Evolutionary conservation across 495 filamentous ascomycete genomes (phyloP), one percentile per base, ranked within the genome.

Genomic region (Entonaema liquescens): DNA sequence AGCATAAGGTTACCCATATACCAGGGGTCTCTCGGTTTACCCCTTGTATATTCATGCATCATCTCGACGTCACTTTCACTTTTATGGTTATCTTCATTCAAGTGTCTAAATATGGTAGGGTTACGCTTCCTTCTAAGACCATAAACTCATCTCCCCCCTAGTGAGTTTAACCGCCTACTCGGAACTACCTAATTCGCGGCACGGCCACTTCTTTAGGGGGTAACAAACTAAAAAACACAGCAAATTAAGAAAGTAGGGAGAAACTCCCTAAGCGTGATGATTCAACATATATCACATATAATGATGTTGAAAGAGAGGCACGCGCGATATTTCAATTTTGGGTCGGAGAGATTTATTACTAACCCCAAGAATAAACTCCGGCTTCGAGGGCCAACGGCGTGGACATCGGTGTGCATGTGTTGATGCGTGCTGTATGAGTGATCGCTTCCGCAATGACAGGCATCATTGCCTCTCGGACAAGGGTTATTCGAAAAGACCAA

Each of bases 381-480:
- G 65, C 70, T 68, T 47, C 38, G 17, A 60, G 65, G 36, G 59
- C 64, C 55, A 68, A 49, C 59, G 57, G 49, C 70, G 33, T 68
- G 44, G 61, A 25, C 11, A 19, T 31, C 57, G 47, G 35, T 25
- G 59, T 38, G 42, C 50, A 13, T 47, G 54, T 40, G 40, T 62
- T 33, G 47, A 56, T 38, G 56, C 26, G 12, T 59, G 25, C 47
- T 60, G 64, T 67, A 63, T 49, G 56, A 64, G 52, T 57, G 65
- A 68, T 68, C 44, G 64, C 56, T 72, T 64, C 70, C 70, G 59
- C 64, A 60, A 59, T 65, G 65, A 72, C 70, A 57, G 36, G 70
- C 70, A 72, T 72, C 64, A 28, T 47, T 5, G 12, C 53, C 21
- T 29, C 21, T 44, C 35, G 47, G 44, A 56, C 67, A 29, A 58